Evolutionary conservation across 2,329 filamentous ascomycete species (phyloP), one percentile per base, ranked within the genome.

Genomic region (Cryphonectria radicalis): DNA sequence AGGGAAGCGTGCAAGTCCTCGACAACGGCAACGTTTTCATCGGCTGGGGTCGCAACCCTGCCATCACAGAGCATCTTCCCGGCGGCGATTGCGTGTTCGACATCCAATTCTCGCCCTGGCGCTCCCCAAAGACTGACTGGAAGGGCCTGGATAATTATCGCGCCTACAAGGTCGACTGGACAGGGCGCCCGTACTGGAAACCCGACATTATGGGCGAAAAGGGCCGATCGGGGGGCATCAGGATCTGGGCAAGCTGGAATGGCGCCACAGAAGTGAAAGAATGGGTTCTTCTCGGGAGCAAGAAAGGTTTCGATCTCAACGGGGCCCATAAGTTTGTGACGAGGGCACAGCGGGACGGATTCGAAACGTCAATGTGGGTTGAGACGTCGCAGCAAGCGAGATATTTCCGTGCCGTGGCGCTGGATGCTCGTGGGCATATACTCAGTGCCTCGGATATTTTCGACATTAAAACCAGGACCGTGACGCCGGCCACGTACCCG

Each of bases 61-160:
- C 82, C 0, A 84, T 81, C 73, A 84, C 81, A 22, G 86, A 88
- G 74, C 86, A 79, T 74, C 72, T 78, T 0, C 57, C 74, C n/a
- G 76, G 80, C 46, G 83, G 83, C 32, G 76, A 78, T 6, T 75
- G 81, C 1, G 76, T 85, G 3, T 82, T 82, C 71, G 80, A 82
- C 64, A 79, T 82, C 0, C 82, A 84, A 66, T 81, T 83, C 67
- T 81, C 78, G n/a, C 76, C 75, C 67, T 78, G 78, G 62, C 55
- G 73, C 4, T 65, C 72, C 17, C 70, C 40, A 14, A 43, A 63
- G 2, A 73, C 71, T 68, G 74, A 70, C 65, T 62, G 57, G 40
- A 53, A 63, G 28, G 66, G 74, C 3, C 69, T 71, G n/a, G 73
- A 74, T 35, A 76, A 73, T 46, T 78, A 79, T 63, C 75, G 77